Evolutionary conservation across 139 green algal genomes (phyloP).

Genomic region (Chlamydomonas eustigma): DNA sequence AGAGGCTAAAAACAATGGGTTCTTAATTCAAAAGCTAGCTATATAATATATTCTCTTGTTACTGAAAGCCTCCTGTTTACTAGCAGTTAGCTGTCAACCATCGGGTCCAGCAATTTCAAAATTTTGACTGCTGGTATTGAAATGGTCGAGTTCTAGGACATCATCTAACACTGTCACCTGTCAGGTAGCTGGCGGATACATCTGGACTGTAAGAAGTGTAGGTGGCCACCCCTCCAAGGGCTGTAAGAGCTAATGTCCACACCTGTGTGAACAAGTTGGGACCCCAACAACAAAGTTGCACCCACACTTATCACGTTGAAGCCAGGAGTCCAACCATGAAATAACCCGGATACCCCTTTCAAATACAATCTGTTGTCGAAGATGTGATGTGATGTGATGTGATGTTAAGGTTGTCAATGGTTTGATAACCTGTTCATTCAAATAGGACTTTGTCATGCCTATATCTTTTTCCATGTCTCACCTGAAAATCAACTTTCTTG

Average conservation of each 20-base stretch:
- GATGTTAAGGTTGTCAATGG: background rate
- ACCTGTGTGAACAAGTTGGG: background rate
- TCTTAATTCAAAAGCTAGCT: background rate
- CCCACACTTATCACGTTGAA: no score
- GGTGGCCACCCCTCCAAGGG: constrained; percentile 32
- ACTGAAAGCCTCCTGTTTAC: background rate
- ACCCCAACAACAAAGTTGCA: background rate
- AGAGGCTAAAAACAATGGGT: background rate
- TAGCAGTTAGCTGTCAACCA: background rate
- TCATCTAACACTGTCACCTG: constrained; percentile 35
- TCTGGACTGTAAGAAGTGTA: constrained; percentile 62
- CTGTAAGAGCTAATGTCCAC: constrained; percentile 51
- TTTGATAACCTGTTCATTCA: background rate
- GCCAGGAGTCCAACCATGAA: no score
- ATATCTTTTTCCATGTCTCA: background rate
- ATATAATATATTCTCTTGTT: background rate
- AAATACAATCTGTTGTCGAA: background rate
- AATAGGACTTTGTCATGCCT: background rate
- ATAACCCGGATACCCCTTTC: no score
- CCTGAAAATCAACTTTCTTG: constrained; percentile 61
- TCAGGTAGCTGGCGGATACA: constrained; percentile 67
- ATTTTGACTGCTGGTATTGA: no score
- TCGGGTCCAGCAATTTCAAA: background rate
- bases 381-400: background rate
- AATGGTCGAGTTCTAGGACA: background rate